Conservation (phyloP, 148 eudicot genomes). For the Amaranthus palmeri region DNA sequence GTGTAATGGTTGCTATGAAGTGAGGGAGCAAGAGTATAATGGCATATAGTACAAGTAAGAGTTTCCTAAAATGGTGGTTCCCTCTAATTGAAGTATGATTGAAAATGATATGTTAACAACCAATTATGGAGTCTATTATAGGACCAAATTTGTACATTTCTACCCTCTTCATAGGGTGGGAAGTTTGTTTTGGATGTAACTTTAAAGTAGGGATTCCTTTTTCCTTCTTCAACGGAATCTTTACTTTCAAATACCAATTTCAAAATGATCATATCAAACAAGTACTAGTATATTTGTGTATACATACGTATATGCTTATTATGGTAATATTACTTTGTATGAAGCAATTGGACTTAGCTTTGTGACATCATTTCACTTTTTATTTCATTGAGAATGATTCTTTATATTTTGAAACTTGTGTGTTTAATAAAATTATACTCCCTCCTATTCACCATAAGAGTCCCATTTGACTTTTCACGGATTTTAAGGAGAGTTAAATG, state of each 20-base stretch:
- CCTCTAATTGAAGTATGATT: constrained; percentile 13
- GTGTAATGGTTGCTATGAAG: neutral
- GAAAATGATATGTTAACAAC: constrained; percentile 17
- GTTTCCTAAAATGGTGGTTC: constrained; percentile 11
- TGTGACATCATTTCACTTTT: too few species aligned
- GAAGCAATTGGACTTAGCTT: too few species aligned
- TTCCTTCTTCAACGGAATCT: neutral
- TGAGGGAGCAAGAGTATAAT: neutral
- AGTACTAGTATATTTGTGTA: too few species aligned
- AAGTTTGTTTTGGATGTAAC: neutral
- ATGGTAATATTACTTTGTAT: too few species aligned
- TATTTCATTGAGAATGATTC: too few species aligned
- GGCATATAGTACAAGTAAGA: neutral
- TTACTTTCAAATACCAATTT: neutral
- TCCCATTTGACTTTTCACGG: too few species aligned
- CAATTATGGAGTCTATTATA: neutral
- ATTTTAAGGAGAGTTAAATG: too few species aligned
- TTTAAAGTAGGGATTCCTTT: neutral
- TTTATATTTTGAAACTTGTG: too few species aligned
- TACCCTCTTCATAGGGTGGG: neutral
- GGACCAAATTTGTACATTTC: constrained; percentile 2
- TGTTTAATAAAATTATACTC: too few species aligned
- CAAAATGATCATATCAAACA: too few species aligned
- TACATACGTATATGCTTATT: too few species aligned
- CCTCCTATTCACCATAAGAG: too few species aligned